Conservation (phyloP, 2,329 filamentous ascomycete species). For the Ophiocordyceps australis region DNA sequence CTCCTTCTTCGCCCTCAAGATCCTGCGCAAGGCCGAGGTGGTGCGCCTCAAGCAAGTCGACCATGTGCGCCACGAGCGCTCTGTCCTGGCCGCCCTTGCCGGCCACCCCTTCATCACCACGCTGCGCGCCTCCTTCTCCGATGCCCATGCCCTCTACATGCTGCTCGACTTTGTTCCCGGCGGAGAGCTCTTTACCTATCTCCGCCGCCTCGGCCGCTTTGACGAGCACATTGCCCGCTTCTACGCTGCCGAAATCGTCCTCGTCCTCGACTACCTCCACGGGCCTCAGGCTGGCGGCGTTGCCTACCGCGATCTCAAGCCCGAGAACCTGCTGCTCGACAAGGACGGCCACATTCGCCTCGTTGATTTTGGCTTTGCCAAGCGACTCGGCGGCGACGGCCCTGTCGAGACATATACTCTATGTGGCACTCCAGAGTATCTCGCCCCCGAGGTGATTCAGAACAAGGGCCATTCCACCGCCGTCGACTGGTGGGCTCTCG, state of each 20-base stretch:
- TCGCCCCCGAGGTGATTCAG: constrained; percentile 70
- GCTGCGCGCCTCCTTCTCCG: constrained; percentile 62
- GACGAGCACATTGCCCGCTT: constrained; percentile 63
- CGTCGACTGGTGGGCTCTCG: constrained; percentile 79
- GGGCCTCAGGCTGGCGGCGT: constrained; percentile 60
- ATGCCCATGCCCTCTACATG: constrained; percentile 64
- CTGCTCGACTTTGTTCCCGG: constrained; percentile 70
- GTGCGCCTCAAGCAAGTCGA: constrained; percentile 75
- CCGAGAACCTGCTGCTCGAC: constrained; percentile 67
- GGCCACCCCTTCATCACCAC: constrained; percentile 74
- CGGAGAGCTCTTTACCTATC: constrained; percentile 70
- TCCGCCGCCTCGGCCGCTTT: constrained; percentile 61
- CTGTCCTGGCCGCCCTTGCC: constrained; percentile 58
- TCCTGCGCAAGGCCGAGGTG: constrained; percentile 54
- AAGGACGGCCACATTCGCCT: constrained; percentile 63
- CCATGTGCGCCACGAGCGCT: constrained; percentile 70
- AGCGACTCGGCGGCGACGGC: constrained; percentile 45
- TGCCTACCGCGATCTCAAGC: constrained; percentile 68
- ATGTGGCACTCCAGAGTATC: constrained; percentile 70
- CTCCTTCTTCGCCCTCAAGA: constrained; percentile 64
- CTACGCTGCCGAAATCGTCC: constrained; percentile 69
- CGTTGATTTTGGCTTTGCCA: constrained; percentile 75
- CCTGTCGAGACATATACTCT: constrained; percentile 61
- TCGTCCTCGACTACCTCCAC: constrained; percentile 67
- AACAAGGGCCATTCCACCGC: constrained; percentile 62